Evolutionary conservation across 345 rosid species (phyloP), one percentile per base, ranked within the genome.

Genomic region (Zanthoxylum bungeanum): DNA sequence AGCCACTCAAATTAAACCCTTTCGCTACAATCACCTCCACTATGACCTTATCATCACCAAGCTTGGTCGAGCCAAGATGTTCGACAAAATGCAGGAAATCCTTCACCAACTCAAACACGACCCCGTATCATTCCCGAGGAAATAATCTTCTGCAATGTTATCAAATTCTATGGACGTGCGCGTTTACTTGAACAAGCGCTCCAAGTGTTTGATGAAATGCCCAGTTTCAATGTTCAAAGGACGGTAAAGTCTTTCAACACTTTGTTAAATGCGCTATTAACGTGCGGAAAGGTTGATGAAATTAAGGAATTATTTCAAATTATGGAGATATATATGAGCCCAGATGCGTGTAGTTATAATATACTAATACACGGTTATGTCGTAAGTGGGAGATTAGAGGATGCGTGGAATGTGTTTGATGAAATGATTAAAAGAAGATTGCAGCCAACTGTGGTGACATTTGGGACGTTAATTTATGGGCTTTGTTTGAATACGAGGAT

Each of bases 1-100:
- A 9, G 76, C 67, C 9, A 63, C 70, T 6, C 25, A 10, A 44
- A 9, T 44, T 1, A 76, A 76, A 37, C 76, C 86, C 28, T 42
- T 91, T 53, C 85, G 82, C 58, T 79, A 86, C 82, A 86, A 89
- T 31, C 86, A 83, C 64, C 89, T 74, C 55, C 84, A 87, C 75
- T 91, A 91, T 66, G 98, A 93, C 71, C 74, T 93, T 82, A 85
- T 87, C 76, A 85, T 91, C 78, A 78, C 86, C 55, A 93, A 87
- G 80, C 97, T 93, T 7, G 94, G 94, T 22, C 76, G 87, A 7
- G 90, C 90, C 76, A 90, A 85, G 77, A 84, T 87, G 96, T 91
- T 90, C 61, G 64, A 83, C 3, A 89, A 93, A 76, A 84, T 93
- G 78, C 85, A 84, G 25, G 49, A 79, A 4, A 59, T 88, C 73